Percentiles rank a stretch among this genome's conserved stretches.
Evolutionary conservation across 2,329 filamentous ascomycete genomes (phyloP).

Genomic region (Diaporthe batatas): DNA sequence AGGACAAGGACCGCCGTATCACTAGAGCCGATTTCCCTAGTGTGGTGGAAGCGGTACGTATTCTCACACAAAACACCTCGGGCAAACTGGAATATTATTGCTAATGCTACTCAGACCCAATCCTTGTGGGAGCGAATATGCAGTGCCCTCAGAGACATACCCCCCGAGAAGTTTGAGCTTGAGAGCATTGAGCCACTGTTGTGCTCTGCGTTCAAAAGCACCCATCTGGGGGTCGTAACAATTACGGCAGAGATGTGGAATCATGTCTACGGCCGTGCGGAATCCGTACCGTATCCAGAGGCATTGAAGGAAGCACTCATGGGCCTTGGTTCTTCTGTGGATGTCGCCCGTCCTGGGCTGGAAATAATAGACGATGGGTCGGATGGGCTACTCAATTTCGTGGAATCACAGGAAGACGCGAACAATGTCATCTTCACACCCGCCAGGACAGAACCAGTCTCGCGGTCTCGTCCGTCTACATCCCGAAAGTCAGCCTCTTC

Average conservation of each 20-base stretch:
- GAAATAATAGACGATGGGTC: constrained; percentile 55
- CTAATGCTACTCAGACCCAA: constrained; percentile 58
- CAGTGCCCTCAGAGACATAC: constrained; percentile 52
- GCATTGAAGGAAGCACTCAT: constrained; percentile 73
- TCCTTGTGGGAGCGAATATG: constrained; percentile 65
- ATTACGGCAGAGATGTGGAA: constrained; percentile 75
- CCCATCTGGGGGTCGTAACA: constrained; percentile 67
- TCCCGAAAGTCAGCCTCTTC: constrained; percentile 50
- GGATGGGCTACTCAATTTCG: constrained; percentile 57
- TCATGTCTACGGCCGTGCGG: constrained; percentile 71
- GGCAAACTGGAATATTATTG: constrained; percentile 36
- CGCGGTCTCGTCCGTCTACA: constrained; percentile 46
- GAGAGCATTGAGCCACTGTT: constrained; percentile 67
- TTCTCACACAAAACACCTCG: background rate
- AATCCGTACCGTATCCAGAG: constrained; percentile 73
- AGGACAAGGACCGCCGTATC: constrained; percentile 64
- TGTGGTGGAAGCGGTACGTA: constrained; percentile 61
- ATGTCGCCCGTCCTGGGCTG: constrained; percentile 61
- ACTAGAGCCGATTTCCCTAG: constrained; percentile 56
- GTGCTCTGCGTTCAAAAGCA: constrained; percentile 69
- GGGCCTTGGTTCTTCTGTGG: constrained; percentile 67
- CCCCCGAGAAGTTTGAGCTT: constrained; percentile 60
- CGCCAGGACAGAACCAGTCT: constrained; percentile 45
- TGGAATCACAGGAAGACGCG: constrained; percentile 64
- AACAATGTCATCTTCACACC: constrained; percentile 48